Evolutionary conservation across 768 basidiomycete genomes (phyloP).

Genomic region (Kwoniella sp.): DNA sequence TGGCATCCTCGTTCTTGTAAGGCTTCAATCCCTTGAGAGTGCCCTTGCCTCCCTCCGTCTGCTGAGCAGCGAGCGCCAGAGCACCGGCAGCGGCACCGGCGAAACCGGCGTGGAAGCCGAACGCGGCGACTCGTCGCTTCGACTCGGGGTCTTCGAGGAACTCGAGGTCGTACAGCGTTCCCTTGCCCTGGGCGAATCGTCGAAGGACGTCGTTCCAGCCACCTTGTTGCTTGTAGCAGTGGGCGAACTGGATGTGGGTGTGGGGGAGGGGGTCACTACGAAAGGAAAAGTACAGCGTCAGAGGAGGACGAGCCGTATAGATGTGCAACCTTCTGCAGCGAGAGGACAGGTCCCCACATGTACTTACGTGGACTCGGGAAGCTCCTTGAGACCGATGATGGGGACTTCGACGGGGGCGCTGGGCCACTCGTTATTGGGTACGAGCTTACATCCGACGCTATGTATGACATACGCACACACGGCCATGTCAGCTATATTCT

Average conservation of each 20-base stretch:
- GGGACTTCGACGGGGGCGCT: slow-evolving; percentile 71
- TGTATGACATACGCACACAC: neutral
- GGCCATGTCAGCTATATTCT: neutral
- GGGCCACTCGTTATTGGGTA: slow-evolving; percentile 86
- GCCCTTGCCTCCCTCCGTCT: slow-evolving; percentile 60
- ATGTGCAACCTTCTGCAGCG: neutral
- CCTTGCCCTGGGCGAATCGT: slow-evolving; percentile 78
- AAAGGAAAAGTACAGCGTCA: neutral
- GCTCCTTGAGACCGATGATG: slow-evolving; percentile 95
- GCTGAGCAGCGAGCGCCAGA: slow-evolving; percentile 73
- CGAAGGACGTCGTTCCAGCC: slow-evolving; percentile 86
- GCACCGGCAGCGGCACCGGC: slow-evolving; percentile 87
- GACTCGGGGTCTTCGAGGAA: slow-evolving; percentile 83
- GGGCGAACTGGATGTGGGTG: slow-evolving; percentile 96
- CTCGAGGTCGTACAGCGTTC: slow-evolving; percentile 91
- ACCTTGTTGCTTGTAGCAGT: slow-evolving; percentile 93
- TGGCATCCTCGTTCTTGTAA: slow-evolving; percentile 78
- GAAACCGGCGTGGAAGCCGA: slow-evolving; percentile 97
- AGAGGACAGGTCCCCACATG: neutral
- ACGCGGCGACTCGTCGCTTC: slow-evolving; percentile 85
- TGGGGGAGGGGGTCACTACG: slow-evolving; percentile 73
- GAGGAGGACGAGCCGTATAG: neutral
- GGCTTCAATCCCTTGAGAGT: slow-evolving; percentile 72
- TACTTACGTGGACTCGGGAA: slow-evolving; percentile 69
- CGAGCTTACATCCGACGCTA: slow-evolving; percentile 88